Base-by-base conservation (phyloP, 225 moss, liverwort and hornwort species). In the Bryoerythrophyllum caledonicum region DNA sequence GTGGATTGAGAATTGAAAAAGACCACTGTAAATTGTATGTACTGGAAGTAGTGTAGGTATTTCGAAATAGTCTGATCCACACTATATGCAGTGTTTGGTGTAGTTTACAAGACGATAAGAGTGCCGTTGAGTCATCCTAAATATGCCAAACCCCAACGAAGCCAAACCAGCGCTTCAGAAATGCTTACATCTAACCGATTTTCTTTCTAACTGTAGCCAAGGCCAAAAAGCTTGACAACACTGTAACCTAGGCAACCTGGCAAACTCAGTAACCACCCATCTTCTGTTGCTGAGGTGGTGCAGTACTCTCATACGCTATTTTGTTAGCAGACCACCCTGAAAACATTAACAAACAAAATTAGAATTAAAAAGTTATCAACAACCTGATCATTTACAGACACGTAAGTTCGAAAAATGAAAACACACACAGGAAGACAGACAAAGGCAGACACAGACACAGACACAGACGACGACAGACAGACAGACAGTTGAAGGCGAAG, bases 281-380 rank as follows among this genome's bases (percentile, higher is more conserved):
- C 72, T 83, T 80, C 67, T 83, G 83, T 38, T 53, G 67, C 5
- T 49, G 74, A 56, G n/a, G n/a, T n/a, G 83, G 76, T 40, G 43
- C 63, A 40, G 76, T 26, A 52, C 58, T 72, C 76, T 68, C 63
- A 13, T 72, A 83, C 2, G 49, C 79, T 5, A 3, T 8, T 63
- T 32, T 46, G 51, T 83, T 83, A 1, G 79, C 83, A 25, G n/a
- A 68, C 76, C 76, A 83, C 7, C 83, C 83, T 83, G 79, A 5
- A 76, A 0, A 38, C 7, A 76, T 0, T 24, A 7, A 16, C 13
- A 17, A 61, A 4, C 0, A 30, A 27, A 44, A n/a, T 81, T 16
- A 81, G 14, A 43, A 51, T 34, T n/a, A n/a, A 1, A 54, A 34
- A 68, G n/a, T 6, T 51, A 10, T 11, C 30, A 6, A 7, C 13